phyloP scores from a whole-genome alignment of 164 flowering plant species.

The Akebia trifoliata region DNA sequence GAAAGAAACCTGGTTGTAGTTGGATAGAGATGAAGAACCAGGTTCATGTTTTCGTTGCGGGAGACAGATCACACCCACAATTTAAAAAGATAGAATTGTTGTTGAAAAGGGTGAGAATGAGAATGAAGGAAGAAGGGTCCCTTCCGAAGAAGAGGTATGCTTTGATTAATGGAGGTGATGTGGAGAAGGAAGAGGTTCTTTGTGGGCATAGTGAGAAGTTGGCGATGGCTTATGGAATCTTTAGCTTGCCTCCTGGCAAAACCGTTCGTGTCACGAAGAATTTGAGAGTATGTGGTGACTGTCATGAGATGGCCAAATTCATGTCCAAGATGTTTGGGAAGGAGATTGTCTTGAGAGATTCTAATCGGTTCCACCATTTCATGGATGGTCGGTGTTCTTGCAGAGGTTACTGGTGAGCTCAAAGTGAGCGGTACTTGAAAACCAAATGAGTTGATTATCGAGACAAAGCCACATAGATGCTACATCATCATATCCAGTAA shows the following conservation, averaged over 20 bases:
- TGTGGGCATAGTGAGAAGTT: slow-evolving; percentile 20
- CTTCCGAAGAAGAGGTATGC: slow-evolving; percentile 13
- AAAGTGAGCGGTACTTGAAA: too few species aligned
- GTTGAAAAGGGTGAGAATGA: slow-evolving; percentile 9
- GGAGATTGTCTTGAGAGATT: slow-evolving; percentile 17
- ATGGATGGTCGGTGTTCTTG: slow-evolving; percentile 19
- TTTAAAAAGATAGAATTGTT: slow-evolving; percentile 10
- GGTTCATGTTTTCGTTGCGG: slow-evolving; percentile 12
- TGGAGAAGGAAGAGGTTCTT: slow-evolving; percentile 16
- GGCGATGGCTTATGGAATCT: slow-evolving; percentile 17
- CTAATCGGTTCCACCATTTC: slow-evolving; percentile 19
- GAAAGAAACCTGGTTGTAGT: slow-evolving; percentile 15
- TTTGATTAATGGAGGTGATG: slow-evolving; percentile 6
- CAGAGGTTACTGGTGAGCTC: slow-evolving; percentile 17
- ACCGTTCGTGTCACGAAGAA: slow-evolving; percentile 16
- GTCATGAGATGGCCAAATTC: slow-evolving; percentile 19
- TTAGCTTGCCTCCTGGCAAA: slow-evolving; percentile 13
- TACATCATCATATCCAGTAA: too few species aligned
- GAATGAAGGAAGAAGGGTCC: slow-evolving; percentile 18
- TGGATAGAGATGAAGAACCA: slow-evolving; percentile 18
- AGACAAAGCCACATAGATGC: too few species aligned
- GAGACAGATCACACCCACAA: slow-evolving; percentile 11
- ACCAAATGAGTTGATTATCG: too few species aligned
- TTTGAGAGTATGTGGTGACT: slow-evolving; percentile 16
- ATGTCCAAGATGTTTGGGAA: slow-evolving; percentile 16